Base-by-base conservation (phyloP, 2,329 filamentous ascomycete species). In the Aspergillus tubingensis region DNA sequence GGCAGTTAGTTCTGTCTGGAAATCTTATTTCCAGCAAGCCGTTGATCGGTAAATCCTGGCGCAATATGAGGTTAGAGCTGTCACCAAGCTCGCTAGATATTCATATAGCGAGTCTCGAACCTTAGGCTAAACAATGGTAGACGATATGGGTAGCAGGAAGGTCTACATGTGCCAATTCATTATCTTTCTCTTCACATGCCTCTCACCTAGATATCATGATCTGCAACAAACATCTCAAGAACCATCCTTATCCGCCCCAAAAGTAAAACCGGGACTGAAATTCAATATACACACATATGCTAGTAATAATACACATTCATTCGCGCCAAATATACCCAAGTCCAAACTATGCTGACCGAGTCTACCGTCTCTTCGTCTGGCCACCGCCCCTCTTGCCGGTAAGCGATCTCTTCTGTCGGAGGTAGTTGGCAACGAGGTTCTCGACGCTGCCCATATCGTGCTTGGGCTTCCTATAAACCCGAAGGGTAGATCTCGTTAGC, bases 391-490 rank as follows among this genome's bases (percentile, higher is more conserved):
- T 13, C 23, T 44, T 21, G 2, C 74, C 73, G 60, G 74, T 75
- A 65, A 83, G 66, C 47, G 76, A 79, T 59, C 78, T 77, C 70
- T 82, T 82, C 70, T 82, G 77, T 72, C 82, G 81, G 70, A 86
- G 76, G 72, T 88, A 92, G 66, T 85, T 83, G 68, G 83, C 80
- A 60, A 96, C 91, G 70, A 94, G 82, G 67, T 90, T 87, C 76
- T 96, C 91, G 65, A 96, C 91, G 70, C 86, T 91, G 63, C 92
- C 91, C 79, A 92, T 86, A 78, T 96, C 92, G 78, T 96, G 92
- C 79, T 88, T 90, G 61, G 91, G 87, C 82, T 93, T 83, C 74
- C 82, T 81, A 57, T 56, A 56, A 21, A 15, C 3, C 13, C 25
- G 47, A 59, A 55, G 61, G 41, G 23, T 25, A 54, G 6, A 8